Base-by-base conservation (phyloP, 352 stramenopile genomes). In the Phytophthora tubulina region DNA sequence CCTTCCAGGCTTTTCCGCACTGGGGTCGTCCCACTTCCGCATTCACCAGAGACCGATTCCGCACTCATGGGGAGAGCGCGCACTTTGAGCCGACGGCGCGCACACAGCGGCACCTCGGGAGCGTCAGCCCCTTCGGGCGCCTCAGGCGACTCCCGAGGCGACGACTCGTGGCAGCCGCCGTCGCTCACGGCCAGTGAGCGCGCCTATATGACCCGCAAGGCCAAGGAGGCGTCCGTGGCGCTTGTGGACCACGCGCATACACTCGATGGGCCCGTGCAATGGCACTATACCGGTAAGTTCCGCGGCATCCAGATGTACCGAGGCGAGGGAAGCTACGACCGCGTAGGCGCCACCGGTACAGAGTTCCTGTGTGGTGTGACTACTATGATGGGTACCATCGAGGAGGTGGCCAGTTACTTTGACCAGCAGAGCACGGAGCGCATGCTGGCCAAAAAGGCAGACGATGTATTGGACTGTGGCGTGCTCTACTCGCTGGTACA, bases 231-330 rank as follows among this genome's bases (percentile, higher is more conserved):
- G 70, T 86, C 82, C 21, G 73, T 86, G 41, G 81, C 84, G 50
- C 71, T 94, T 3, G 83, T 94, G 8, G 83, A 92, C 56, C 83
- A 92, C 54, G 86, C 84, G 49, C 82, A 92, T 64, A 92, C 84
- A 38, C 83, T 92, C 35, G 81, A 91, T 44, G 86, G 86, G 0
- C 86, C 86, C 15, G 84, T 92, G 32, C 78, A 89, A 63, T 94
- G 86, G 86, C 82, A 91, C 38, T 92, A 91, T 73, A 90, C 82
- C 32, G 86, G 86, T 59, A 91, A 91, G 54, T 87, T 88, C 54
- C 80, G 74, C 36, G 84, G 84, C 46, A 92, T 94, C 61, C 84
- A 92, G 48, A 94, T 94, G 84, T 94, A 92, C 67, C 81, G 84
- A n/a, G 86, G 86, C 31, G 84, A 94, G 75, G 84, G 82, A 56